Conservation (phyloP, 371 early-diverging fungal genomes). For the Entomophthora muscae region DNA sequence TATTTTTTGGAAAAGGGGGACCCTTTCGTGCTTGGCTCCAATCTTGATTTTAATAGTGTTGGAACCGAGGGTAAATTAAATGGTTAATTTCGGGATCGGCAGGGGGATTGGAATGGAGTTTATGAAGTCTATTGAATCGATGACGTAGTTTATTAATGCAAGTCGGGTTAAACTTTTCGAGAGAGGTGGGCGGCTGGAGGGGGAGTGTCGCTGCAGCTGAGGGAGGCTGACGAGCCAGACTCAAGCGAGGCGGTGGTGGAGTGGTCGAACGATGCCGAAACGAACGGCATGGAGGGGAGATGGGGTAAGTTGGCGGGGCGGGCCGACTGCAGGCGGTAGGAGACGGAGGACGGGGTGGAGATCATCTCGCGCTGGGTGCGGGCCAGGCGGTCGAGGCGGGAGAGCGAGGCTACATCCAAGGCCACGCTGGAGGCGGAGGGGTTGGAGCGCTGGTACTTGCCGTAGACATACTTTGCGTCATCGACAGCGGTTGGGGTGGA, state of each 20-base stretch:
- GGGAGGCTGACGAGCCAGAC: not conserved
- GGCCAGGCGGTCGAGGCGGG: constrained; percentile 1
- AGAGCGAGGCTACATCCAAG: constrained; percentile 3
- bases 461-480: constrained; percentile 6
- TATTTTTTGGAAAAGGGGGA: too few relatives aligned
- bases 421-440: not conserved
- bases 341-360: not conserved
- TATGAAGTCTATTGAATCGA: too few relatives aligned
- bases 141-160: too few relatives aligned
- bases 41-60: too few relatives aligned
- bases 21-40: too few relatives aligned
- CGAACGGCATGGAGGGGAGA: not conserved
- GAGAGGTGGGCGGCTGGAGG: not conserved
- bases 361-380: not conserved
- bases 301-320: not conserved
- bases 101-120: too few relatives aligned
- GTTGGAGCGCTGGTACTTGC: constrained; percentile 4
- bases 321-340: not conserved
- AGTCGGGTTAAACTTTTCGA: not conserved
- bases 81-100: too few relatives aligned
- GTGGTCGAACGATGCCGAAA: not conserved
- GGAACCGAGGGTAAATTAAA: too few relatives aligned
- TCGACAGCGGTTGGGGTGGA: not conserved
- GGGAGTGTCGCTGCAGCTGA: not conserved
- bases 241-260: too few relatives aligned